Base-by-base conservation (phyloP, 352 stramenopile genomes). In the Aphanomyces invadans region DNA sequence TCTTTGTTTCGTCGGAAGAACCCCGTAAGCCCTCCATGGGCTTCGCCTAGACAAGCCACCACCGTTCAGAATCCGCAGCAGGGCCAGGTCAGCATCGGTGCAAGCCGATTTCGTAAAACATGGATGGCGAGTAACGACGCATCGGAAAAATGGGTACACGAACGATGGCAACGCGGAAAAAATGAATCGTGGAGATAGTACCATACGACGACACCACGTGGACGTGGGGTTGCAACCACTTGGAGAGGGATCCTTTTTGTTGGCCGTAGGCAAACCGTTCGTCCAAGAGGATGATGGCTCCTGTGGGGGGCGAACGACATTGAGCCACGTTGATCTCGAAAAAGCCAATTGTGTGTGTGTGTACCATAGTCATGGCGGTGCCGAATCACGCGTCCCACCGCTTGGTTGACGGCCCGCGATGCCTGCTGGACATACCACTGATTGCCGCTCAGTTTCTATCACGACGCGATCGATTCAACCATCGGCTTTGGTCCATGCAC, bases 351-450 rank as follows among this genome's bases (percentile, higher is more conserved):
- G n/a, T n/a, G n/a, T n/a, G n/a, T n/a, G n/a, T n/a, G 12, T n/a
- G 44, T 52, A 52, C 49, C 97, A 68, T 96, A 99, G 70, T 99
- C 97, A 61, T 96, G 85, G 17, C 90, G 87, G 73, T 99, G 98
- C 11, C 97, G 95, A 83, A 99, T 99, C 4, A 99, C 96, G 69
- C 97, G 86, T 2, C 97, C 97, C 55, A 99, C 92, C 5, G 97
- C 97, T 86, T 99, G 97, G 74, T 99, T 99, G 11, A 99, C 95
- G 59, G 97, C 96, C 61, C 96, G 78, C 57, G 95, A 95, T 5
- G 97, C 96, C 87, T 99, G 95, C 62, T 99, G 97, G 38, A 94
- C 93, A 71, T 99, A 99, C 97, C 97, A 99, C 26, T 97, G 88
- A 57, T 97, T 93, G 3, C 97, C 97, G 67, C 79, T 87, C 62